A percentile compares a stretch with the other conserved stretches of the same genome.
Evolutionary conservation across 148 eudicot genomes (phyloP).

Genomic region (Linanthus parryae): DNA sequence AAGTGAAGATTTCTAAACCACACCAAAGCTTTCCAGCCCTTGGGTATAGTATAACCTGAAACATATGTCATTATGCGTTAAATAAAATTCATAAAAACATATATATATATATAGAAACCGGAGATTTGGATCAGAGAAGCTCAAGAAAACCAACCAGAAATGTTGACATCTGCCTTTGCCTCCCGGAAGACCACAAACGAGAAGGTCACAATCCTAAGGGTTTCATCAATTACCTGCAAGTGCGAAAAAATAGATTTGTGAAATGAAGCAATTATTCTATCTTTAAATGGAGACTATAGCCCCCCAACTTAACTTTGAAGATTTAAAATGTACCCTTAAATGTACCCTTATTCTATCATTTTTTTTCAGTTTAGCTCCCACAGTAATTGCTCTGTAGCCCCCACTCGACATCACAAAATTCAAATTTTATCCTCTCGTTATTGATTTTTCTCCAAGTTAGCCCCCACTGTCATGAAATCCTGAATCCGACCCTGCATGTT

Average conservation of each 20-base stretch:
- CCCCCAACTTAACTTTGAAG: neutral
- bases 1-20: conserved; percentile 43
- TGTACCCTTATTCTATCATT: neutral
- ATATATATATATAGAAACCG: neutral
- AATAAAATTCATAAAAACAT: neutral
- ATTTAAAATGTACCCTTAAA: neutral
- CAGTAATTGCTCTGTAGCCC: neutral
- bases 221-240: conserved; percentile 90
- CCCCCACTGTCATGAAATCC: no score
- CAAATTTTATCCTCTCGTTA: neutral
- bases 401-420: neutral
- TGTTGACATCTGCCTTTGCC: conserved; percentile 36
- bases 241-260: conserved; percentile 27
- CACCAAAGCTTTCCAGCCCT: conserved; percentile 46
- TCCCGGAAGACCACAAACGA: conserved; percentile 53
- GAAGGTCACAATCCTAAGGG: conserved; percentile 74
- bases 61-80: neutral
- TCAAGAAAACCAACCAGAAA: conserved; percentile 25
- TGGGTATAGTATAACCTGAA: conserved; percentile 36
- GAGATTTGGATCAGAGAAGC: neutral
- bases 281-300: neutral
- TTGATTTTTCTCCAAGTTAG: neutral
- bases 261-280: neutral
- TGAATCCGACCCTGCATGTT: no score
- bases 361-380: neutral